Percentiles rank a stretch among this genome's conserved stretches.
Conservation (phyloP, 306 rosid genomes). For the Fragaria vesca region DNA sequence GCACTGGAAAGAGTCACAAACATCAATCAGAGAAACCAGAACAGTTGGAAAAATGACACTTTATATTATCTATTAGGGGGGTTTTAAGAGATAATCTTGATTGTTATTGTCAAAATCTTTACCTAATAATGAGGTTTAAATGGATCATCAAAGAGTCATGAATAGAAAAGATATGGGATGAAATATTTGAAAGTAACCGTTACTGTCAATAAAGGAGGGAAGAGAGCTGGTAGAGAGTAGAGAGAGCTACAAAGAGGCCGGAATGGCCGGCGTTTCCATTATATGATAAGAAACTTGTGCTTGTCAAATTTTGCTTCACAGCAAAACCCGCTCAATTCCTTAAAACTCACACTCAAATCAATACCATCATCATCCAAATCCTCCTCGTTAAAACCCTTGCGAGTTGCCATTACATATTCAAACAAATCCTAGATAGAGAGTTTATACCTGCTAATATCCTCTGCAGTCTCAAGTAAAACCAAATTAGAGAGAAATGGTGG, state of each 20-base stretch:
- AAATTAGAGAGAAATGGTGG: slow-evolving; percentile 38
- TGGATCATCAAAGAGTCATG: background rate
- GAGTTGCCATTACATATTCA: slow-evolving; percentile 7
- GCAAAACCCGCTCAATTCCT: slow-evolving; percentile 59
- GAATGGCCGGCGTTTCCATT: slow-evolving; percentile 38
- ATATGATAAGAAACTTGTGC: slow-evolving; percentile 11
- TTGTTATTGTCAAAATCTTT: background rate
- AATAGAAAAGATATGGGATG: background rate
- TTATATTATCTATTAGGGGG: background rate
- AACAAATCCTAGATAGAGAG: slow-evolving; percentile 14
- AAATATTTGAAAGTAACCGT: slow-evolving; percentile 29
- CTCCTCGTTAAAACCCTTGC: slow-evolving; percentile 33
- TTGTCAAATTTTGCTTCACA: slow-evolving; percentile 45
- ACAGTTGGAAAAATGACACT: background rate
- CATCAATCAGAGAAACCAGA: slow-evolving; percentile 5
- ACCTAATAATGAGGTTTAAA: slow-evolving; percentile 8
- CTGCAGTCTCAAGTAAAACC: slow-evolving; percentile 10
- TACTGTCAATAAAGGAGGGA: slow-evolving; percentile 38
- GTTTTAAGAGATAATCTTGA: background rate
- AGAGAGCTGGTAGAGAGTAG: background rate
- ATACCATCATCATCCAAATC: background rate
- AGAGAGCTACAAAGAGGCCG: slow-evolving; percentile 19
- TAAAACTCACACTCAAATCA: slow-evolving; percentile 31
- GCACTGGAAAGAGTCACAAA: slow-evolving; percentile 1
- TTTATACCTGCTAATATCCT: slow-evolving; percentile 13